Evolutionary conservation across 73 alveolate genomes (phyloP).

Genomic region (Breviolum minutum): DNA sequence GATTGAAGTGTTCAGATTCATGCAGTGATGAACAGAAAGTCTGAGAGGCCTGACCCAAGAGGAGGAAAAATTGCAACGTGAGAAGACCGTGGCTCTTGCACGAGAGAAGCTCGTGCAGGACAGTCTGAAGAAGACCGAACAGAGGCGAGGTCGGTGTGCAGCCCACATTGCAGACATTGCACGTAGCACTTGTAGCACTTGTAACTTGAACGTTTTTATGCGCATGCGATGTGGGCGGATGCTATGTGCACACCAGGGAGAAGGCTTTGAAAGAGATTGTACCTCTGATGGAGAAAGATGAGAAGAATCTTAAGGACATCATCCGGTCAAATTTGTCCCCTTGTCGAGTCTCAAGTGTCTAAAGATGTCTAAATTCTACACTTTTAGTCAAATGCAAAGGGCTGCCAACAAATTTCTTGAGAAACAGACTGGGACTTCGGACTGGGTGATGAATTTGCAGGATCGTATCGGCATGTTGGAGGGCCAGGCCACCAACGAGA

Average conservation of each 20-base stretch:
- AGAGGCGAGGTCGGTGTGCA: background rate
- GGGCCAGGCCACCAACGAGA: constrained; percentile 82
- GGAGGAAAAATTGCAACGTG: constrained; percentile 61
- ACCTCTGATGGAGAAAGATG: constrained; percentile 87
- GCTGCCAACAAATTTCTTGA: background rate
- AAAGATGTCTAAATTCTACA: background rate
- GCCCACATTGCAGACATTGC: background rate
- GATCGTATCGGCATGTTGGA: constrained; percentile 65
- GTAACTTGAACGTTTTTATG: background rate
- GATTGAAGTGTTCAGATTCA: background rate
- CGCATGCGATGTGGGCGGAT: background rate
- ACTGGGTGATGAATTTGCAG: background rate
- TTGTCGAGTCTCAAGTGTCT: too few species aligned
- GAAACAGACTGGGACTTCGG: background rate
- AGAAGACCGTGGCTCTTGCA: constrained; percentile 61
- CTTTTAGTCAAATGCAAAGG: background rate
- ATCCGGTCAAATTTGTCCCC: background rate
- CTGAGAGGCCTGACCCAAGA: constrained; percentile 40
- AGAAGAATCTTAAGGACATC: constrained; percentile 50
- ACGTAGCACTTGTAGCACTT: background rate
- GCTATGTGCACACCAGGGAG: constrained; percentile 12
- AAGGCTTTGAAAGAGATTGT: constrained; percentile 66
- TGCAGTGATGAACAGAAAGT: background rate
- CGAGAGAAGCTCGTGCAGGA: constrained; percentile 80
- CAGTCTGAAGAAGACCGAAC: constrained; percentile 53